Base-by-base conservation (phyloP, 2,329 filamentous ascomycete genomes). In the Beauveria pseudobassiana region DNA sequence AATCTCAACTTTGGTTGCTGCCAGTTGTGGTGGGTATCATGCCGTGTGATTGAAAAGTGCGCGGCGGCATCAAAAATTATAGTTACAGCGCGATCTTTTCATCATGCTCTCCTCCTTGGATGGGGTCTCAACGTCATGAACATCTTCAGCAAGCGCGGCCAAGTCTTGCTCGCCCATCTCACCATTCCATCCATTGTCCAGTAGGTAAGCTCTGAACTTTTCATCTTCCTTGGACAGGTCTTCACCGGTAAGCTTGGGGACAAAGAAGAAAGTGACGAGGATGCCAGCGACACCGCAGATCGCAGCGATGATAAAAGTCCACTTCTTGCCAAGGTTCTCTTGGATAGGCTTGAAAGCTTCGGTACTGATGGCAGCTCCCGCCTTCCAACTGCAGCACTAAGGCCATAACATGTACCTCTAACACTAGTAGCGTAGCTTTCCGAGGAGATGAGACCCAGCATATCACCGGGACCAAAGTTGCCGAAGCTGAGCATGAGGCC, bases 401-500 rank as follows among this genome's bases (percentile, higher is more conserved):
- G 66, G 0, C 80, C 80, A 58, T 81, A 81, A 50, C 78, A 80
- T 9, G 76, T 79, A 0, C 80, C 80, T 10, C 80, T 71, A 1
- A 82, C 78, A n/a, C 77, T 77, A 2, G 80, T 83, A 0, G 80
- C 77, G 63, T 80, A 82, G 1, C 76, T 74, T 66, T 83, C 81
- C 0, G 77, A 80, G 0, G 77, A 80, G 6, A 82, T 67, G 3
- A 82, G 70, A 1, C 79, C 80, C 4, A 82, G 73, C 70, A 79
- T 82, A 46, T 80, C 77, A 0, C 80, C 80, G 0, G 80, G 80
- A 0, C 80, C 80, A 59, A 82, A 68, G 61, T 82, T 79, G 0
- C 79, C 78, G 1, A 74, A 77, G 26, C 74, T 76, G 64, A 80
- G 78, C 74, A 83, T 78, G 4, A 82, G 68, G 1, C 79, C 80